Percentiles rank a stretch among this genome's conserved stretches.
Conservation (phyloP, 2,329 filamentous ascomycete species). For the Penicillium polonicum region DNA sequence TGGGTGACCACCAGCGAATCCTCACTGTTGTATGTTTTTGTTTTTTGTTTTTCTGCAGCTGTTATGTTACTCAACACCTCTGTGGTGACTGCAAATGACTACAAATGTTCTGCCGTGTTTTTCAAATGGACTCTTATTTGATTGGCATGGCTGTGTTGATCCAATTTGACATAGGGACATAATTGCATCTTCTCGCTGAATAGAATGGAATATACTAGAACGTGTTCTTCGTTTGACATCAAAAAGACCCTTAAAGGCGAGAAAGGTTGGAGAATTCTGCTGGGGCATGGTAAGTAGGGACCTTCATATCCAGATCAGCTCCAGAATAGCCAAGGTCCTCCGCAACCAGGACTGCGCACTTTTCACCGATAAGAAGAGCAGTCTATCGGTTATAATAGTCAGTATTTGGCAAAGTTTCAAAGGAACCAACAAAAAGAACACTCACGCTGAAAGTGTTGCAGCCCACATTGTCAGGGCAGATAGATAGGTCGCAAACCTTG, state of each 20-base stretch:
- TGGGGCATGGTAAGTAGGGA: constrained; percentile 61
- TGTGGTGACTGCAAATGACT: no score
- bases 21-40: no score
- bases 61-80: no score
- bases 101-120: no score
- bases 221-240: background rate
- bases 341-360: constrained; percentile 66
- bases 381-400: constrained; percentile 47
- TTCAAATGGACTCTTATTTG: no score
- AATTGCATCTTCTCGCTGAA: background rate
- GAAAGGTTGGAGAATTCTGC: constrained; percentile 36
- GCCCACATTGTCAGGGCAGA: constrained; percentile 77
- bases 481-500: constrained; percentile 73
- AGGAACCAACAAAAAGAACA: background rate
- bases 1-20: no score
- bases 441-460: constrained; percentile 59
- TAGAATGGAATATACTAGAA: background rate
- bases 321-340: constrained; percentile 76
- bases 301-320: constrained; percentile 72
- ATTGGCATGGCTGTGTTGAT: no score
- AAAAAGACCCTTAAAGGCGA: constrained; percentile 22
- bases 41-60: no score
- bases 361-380: constrained; percentile 73
- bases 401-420: background rate
- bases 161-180: background rate